A percentile compares a stretch with the other conserved stretches of the same genome.
These are phyloP conservation scores for Silene vulgaris DNA, from an alignment of 179 eudicot genomes.

Conservation along the genomic window DNA sequence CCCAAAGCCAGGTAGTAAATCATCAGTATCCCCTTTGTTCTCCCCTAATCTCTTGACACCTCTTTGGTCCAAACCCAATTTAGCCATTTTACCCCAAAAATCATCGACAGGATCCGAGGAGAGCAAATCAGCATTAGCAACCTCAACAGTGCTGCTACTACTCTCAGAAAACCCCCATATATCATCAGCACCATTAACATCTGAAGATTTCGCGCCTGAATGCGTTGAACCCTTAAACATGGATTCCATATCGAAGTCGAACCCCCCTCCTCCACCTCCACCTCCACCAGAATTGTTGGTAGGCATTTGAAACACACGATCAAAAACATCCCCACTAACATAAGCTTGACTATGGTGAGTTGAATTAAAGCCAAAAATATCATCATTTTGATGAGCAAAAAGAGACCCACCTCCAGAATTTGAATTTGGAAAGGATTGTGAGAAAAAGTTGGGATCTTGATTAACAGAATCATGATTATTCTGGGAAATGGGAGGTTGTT, in stretches of 20 bases:
- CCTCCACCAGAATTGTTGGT: slow-evolving; percentile 23
- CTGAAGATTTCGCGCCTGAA: slow-evolving; percentile 26
- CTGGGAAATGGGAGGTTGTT: slow-evolving; percentile 33
- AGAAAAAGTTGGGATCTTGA: slow-evolving; percentile 22
- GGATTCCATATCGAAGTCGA: slow-evolving; percentile 50
- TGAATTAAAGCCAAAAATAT: slow-evolving; percentile 32
- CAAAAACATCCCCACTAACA: slow-evolving; percentile 33
- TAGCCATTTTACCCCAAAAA: slow-evolving; percentile 47
- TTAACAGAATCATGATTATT: slow-evolving; percentile 17
- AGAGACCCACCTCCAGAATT: slow-evolving; percentile 32
- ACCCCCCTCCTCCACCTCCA: slow-evolving; percentile 23
- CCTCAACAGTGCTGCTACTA: slow-evolving; percentile 12
- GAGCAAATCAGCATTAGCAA: slow-evolving; percentile 32
- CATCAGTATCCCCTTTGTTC: slow-evolving; percentile 30
- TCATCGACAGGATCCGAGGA: slow-evolving; percentile 51
- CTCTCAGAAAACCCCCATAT: slow-evolving; percentile 33
- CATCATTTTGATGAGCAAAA: slow-evolving; percentile 40
- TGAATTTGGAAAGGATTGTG: slow-evolving; percentile 24
- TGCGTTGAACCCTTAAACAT: slow-evolving; percentile 38
- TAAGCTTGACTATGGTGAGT: slow-evolving; percentile 22
- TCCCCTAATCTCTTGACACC: slow-evolving; percentile 22
- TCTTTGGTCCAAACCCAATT: slow-evolving; percentile 25
- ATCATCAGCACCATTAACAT: slow-evolving; percentile 31
- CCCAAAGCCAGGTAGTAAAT: slow-evolving; percentile 62
- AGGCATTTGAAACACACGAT: slow-evolving; percentile 42